A percentile compares a stretch with the other conserved stretches of the same genome.
phyloP scores from a whole-genome alignment of 495 filamentous ascomycete species.

The Massariosphaeria phaeospora region DNA sequence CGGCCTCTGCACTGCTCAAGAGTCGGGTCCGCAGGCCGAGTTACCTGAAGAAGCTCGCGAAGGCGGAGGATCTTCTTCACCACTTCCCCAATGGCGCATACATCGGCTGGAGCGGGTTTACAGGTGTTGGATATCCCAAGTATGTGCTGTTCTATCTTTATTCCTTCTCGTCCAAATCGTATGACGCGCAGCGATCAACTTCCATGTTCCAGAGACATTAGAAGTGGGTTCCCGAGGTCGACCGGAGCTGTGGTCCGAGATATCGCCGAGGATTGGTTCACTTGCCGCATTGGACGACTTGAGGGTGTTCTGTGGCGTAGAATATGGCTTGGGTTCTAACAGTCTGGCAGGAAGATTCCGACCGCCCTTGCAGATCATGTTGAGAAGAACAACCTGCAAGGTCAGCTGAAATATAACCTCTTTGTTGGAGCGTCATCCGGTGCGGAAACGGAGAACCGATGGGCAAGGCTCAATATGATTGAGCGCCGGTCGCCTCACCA shows the following conservation, averaged over 20 bases:
- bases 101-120: constrained; percentile 88
- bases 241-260: too few relatives aligned
- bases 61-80: constrained; percentile 71
- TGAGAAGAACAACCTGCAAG: constrained; percentile 81
- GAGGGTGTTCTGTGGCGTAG: background rate
- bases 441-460: constrained; percentile 87
- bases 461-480: constrained; percentile 84
- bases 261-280: too few relatives aligned
- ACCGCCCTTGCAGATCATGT: constrained; percentile 83
- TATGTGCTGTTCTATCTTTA: constrained; percentile 39
- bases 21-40: constrained; percentile 69
- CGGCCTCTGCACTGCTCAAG: constrained; percentile 70
- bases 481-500: constrained; percentile 80
- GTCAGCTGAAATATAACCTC: constrained; percentile 74
- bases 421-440: constrained; percentile 88
- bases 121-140: constrained; percentile 88
- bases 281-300: too few relatives aligned
- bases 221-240: too few relatives aligned
- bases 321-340: too few relatives aligned
- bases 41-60: constrained; percentile 72
- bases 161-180: background rate
- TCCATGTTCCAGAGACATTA: too few relatives aligned
- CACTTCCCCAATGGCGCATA: constrained; percentile 78
- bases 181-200: too few relatives aligned
- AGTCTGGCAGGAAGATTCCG: constrained; percentile 76